A percentile compares a stretch with the other conserved stretches of the same genome.
Evolutionary conservation across 2,329 filamentous ascomycete species (phyloP).

Genomic region (Colletotrichum endophyticum): DNA sequence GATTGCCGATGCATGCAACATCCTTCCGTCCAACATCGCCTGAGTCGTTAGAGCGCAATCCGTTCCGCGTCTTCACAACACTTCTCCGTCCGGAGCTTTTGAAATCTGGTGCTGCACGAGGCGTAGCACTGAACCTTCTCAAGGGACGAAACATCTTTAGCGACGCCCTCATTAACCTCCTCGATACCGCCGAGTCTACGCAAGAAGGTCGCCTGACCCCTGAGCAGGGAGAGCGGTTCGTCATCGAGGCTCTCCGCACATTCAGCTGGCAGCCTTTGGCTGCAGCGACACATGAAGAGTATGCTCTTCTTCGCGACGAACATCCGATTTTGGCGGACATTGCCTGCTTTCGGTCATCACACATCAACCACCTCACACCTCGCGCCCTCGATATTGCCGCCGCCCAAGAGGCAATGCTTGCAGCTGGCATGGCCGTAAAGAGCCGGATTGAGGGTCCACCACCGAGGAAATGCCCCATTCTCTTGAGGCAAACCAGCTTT

Average conservation of each 20-base stretch:
- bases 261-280: conserved; percentile 53
- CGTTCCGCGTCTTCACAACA: conserved; percentile 46
- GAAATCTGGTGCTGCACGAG: conserved; percentile 29
- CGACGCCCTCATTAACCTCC: conserved; percentile 36
- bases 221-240: conserved; percentile 38
- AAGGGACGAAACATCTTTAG: conserved; percentile 46
- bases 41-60: conserved; percentile 41
- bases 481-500: conserved; percentile 60
- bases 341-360: conserved; percentile 43
- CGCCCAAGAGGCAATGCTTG: conserved; percentile 47
- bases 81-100: conserved; percentile 46
- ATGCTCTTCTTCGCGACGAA: conserved; percentile 43
- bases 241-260: conserved; percentile 46
- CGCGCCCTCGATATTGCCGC: conserved; percentile 52
- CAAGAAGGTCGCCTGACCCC: conserved; percentile 30
- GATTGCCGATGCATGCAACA: conserved; percentile 56
- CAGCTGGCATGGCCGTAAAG: conserved; percentile 46
- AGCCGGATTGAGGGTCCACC: conserved; percentile 58
- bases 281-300: conserved; percentile 43
- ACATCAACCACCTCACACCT: conserved; percentile 61
- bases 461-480: conserved; percentile 43
- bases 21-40: conserved; percentile 48
- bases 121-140: conserved; percentile 37
- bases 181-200: conserved; percentile 36
- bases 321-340: conserved; percentile 56